phyloP scores from a whole-genome alignment of 805 yeast species.

The Myxozyma kluyveri region DNA sequence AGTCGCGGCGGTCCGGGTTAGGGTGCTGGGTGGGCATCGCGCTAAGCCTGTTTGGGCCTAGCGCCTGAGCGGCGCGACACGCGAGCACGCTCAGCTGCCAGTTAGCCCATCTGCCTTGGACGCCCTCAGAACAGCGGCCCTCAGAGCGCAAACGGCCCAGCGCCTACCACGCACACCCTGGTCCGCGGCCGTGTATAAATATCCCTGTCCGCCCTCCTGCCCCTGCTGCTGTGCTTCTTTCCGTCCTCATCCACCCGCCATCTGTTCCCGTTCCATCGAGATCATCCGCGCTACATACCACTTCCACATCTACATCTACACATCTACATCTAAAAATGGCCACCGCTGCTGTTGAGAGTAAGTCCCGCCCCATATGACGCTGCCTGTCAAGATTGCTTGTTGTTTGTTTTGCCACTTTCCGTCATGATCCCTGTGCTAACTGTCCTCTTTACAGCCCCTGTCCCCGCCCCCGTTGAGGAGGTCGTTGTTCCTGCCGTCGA shows the following conservation, averaged over 20 bases:
- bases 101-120: no score
- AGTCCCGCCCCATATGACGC: no score
- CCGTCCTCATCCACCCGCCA: background rate
- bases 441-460: background rate
- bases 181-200: no score
- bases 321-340: background rate
- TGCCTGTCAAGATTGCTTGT: background rate
- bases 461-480: constrained; percentile 5
- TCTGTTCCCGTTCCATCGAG: background rate
- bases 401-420: background rate
- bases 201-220: background rate
- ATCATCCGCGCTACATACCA: background rate
- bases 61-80: no score
- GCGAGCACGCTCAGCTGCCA: no score
- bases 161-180: no score
- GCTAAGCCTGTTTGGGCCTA: no score
- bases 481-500: constrained; percentile 12
- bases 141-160: no score
- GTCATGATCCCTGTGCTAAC: background rate
- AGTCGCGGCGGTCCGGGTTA: no score
- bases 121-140: no score
- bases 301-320: background rate
- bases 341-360: background rate
- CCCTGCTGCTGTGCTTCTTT: background rate
- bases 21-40: no score